A percentile compares a stretch with the other conserved stretches of the same genome.
These are phyloP conservation scores for Chloranthus sessilifolius DNA, from an alignment of 164 flowering plant species.

Conservation along the genomic window DNA sequence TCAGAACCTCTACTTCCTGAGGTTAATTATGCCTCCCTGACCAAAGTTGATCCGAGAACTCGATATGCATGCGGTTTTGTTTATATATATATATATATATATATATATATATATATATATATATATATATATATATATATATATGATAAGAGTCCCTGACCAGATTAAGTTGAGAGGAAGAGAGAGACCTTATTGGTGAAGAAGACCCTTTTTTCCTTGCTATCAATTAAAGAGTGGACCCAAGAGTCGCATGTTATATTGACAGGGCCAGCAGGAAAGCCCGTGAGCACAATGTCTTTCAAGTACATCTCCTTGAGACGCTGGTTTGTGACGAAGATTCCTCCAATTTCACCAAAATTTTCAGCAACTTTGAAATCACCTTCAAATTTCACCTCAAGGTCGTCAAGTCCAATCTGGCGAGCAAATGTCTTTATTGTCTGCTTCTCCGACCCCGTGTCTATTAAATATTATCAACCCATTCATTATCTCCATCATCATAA, in stretches of 20 bases:
- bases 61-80: too few species aligned
- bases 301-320: slow-evolving; percentile 59
- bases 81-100: too few species aligned
- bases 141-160: too few species aligned
- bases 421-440: slow-evolving; percentile 28
- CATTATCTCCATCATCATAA: too few species aligned
- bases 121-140: too few species aligned
- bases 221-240: slow-evolving; percentile 43
- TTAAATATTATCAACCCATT: too few species aligned
- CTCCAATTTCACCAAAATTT: slow-evolving; percentile 57
- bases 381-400: slow-evolving; percentile 31
- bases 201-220: slow-evolving; percentile 47
- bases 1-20: too few species aligned
- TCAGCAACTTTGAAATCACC: slow-evolving; percentile 26
- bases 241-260: slow-evolving; percentile 46
- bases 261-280: slow-evolving; percentile 30
- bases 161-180: too few species aligned
- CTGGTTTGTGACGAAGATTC: slow-evolving; percentile 45
- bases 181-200: slow-evolving; percentile 49
- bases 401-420: background rate
- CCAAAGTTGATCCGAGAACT: too few species aligned
- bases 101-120: too few species aligned
- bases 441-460: slow-evolving; percentile 50
- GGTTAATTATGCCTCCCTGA: too few species aligned
- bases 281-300: slow-evolving; percentile 34